Evolutionary conservation across 257 asterid species (phyloP), one percentile per base, ranked within the genome.

Genomic region (Fraxinus americana): DNA sequence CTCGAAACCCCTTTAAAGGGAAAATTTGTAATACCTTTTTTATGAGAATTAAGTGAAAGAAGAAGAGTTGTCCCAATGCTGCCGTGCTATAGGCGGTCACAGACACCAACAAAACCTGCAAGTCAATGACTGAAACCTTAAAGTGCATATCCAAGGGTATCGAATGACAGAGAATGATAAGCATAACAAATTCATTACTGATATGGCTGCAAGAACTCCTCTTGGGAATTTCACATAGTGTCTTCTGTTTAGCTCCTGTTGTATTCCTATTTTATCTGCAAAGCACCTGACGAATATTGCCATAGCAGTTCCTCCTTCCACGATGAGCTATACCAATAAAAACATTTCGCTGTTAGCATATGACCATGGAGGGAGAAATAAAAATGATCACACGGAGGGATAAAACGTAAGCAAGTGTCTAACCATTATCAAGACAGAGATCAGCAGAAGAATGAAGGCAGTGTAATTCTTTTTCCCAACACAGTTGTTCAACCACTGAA

Each of bases 401-500:
- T 25, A 19, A 69, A 39, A 63, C 17, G 48, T 67, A 71, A 50
- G 45, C 14, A 23, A 2, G 21, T 27, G 61, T 81, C 92, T 82
- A 70, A 95, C 99, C 99, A 93, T 95, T 84, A 87, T 86, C 89
- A 95, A 84, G 79, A 93, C 89, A 77, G 78, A 90, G 10, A 88
- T 79, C 99, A 95, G 89, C 86, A 91, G 81, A 71, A 95, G 97
- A 82, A 95, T 85, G 97, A 95, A 95, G 68, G 94, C 89, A 29
- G 99, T 89, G 89, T 95, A 95, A 80, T 95, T 95, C 96, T 85
- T 95, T 85, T 88, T 95, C 84, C 99, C 99, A 35, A 95, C 91
- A 80, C 99, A 95, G 84, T 93, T 95, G 92, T 95, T 95, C 87
- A 95, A 86, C 99, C 99, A 95, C 99, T 95, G 91, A 77, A 84